Base-by-base conservation (phyloP, 202 grass and related monocot species). In the Saccharum hybrid region DNA sequence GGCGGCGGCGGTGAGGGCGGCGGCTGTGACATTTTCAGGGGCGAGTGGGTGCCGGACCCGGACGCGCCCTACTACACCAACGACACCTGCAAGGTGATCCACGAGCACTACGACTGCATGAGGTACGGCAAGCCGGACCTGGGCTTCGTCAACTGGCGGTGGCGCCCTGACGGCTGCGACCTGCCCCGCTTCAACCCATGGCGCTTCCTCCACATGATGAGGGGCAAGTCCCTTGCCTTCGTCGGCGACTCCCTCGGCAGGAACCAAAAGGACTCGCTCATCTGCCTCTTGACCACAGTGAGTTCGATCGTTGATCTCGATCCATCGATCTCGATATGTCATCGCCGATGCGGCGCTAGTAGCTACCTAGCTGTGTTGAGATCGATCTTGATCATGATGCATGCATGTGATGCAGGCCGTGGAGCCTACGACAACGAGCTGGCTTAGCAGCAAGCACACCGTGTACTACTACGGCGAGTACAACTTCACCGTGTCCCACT, bases 81-180 rank as follows among this genome's bases (percentile, higher is more conserved):
- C 72, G 15, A 46, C 43, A 85, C 84, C 10, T 92, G 90, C 73
- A 62, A 42, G 5, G 61, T 72, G 22, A 93, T 93, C 85, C 90
- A 93, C 72, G 87, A 90, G 41, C 90, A 93, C 82, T 86, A 93
- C 72, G 80, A 93, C 82, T 93, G 91, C 75, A 85, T 85, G 22
- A 79, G 9, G 76, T 87, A 69, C 36, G 90, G 90, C 64, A 80
- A 70, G 59, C 84, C 90, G 21, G 87, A 92, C 81, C 66, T 76
- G 31, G 87, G 86, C n/a, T 92, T 87, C 64, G 59, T 87, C 23
- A 71, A 78, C 45, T 90, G 87, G 87, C 67, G 84, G 43, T 92
- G 90, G 90, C 71, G 15, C 3, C 87, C 78, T 28, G 78, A 87
- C 81, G 33, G 78, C 30, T 92, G 90, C 78, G 76, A 84, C 34